Evolutionary conservation across 2,329 filamentous ascomycete species (phyloP), one percentile per base, ranked within the genome.

Genomic region (Macroventuria anomochaeta): DNA sequence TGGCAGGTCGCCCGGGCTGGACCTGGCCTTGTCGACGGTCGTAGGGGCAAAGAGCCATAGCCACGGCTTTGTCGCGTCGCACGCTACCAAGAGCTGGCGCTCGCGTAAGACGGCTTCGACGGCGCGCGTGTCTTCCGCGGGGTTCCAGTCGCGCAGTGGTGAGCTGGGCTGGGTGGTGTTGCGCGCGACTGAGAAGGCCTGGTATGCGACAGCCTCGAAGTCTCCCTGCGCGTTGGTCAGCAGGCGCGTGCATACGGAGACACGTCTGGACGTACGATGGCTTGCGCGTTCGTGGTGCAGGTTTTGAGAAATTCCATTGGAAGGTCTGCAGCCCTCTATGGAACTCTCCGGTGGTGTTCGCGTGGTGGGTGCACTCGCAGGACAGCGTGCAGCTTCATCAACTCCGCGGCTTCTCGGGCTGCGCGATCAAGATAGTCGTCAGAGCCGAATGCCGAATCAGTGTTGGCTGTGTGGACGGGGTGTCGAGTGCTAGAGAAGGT

Each of bases 241-340:
- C 50, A 37, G 13, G 18, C 2, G 12, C 26, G 7, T n/a, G 18
- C 12, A 10, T 5, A 6, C 21, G 33, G n/a, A 18, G 17, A 13
- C 23, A 11, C 17, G 12, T 2, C 26, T 10, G 17, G 6, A 58
- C 68, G 43, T 57, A 74, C 71, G 60, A 75, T 70, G 66, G 67
- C 69, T 63, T 74, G 71, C 67, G 71, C 72, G 68, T 74, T 75
- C 31, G 72, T 74, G 53, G 53, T 61, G 59, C 71, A 74, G 31
- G 66, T 67, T 55, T 66, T 73, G 65, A 72, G 67, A 71, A 72
- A 71, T 69, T 74, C 69, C 71, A 75, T 74, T 69, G 70, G 70
- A 70, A 62, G 69, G 62, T 61, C 57, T 31, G 59, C 53, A 43
- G 55, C 64, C 61, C 62, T 61, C 66, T 72, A 75, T 60, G 72